Conservation (phyloP, 192 early-diverging fungal species). For the Radiomyces spectabilis region DNA sequence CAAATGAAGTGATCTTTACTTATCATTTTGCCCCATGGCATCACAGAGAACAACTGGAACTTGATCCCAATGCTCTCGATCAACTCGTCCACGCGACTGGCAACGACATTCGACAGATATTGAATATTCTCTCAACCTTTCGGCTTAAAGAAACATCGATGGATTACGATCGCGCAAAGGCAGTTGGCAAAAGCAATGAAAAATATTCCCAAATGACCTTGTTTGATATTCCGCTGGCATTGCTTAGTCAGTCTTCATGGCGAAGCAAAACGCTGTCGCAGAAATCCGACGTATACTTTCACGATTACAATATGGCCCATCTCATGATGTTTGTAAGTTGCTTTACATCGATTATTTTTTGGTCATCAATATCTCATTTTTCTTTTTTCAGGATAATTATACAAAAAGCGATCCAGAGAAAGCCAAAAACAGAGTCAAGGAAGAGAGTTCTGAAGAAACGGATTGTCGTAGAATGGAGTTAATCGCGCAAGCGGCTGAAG, state of each 20-base stretch:
- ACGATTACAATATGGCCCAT: conserved; percentile 79
- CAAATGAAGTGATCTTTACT: too few species aligned
- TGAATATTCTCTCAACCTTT: conserved; percentile 93
- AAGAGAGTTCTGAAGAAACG: not conserved
- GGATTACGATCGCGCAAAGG: conserved; percentile 76
- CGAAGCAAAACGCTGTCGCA: conserved; percentile 46
- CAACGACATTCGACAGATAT: conserved; percentile 93
- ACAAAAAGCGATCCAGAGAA: conserved; percentile 13
- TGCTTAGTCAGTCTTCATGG: conserved; percentile 47
- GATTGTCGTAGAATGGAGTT: conserved; percentile 45
- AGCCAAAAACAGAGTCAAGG: not conserved
- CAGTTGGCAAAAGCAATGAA: conserved; percentile 30
- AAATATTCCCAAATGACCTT: conserved; percentile 37
- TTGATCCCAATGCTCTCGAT: conserved; percentile 73
- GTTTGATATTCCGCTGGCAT: conserved; percentile 69
- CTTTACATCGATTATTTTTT: not conserved
- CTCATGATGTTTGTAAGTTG: conserved; percentile 81
- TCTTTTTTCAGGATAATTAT: conserved; percentile 26
- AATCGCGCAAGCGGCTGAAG: conserved; percentile 77
- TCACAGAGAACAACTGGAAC: conserved; percentile 62
- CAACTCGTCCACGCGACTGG: conserved; percentile 73
- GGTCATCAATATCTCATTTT: not conserved
- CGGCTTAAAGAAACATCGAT: conserved; percentile 57
- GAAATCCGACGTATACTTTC: conserved; percentile 86
- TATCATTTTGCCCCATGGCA: not conserved